Evolutionary conservation across 1,284 basidiomycete genomes (phyloP).

Genomic region (Neonothopanus nambi): DNA sequence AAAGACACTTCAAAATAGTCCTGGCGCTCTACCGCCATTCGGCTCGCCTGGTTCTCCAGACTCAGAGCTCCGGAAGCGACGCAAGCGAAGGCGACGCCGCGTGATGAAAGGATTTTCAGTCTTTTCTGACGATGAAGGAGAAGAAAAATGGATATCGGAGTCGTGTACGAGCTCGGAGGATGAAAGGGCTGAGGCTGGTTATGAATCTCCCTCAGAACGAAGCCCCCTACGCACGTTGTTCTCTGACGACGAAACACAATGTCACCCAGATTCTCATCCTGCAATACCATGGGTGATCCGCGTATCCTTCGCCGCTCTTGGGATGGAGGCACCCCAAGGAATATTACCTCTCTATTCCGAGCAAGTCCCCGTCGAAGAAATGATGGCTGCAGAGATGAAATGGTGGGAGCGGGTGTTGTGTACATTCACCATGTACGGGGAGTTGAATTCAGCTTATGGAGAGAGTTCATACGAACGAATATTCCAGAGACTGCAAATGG

Average conservation of each 20-base stretch:
- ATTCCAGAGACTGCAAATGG: slow-evolving; percentile 40
- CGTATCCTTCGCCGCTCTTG: not conserved
- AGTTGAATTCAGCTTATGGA: slow-evolving; percentile 31
- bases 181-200: not conserved
- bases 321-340: not conserved
- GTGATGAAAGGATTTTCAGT: not conserved
- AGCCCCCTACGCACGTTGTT: not conserved
- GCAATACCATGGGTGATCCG: not conserved
- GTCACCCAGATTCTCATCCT: not conserved
- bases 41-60: not conserved
- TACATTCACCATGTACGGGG: slow-evolving; percentile 54
- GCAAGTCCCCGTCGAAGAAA: slow-evolving; percentile 33
- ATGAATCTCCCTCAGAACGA: not conserved
- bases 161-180: slow-evolving; percentile 1
- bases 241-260: not conserved
- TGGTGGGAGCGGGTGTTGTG: slow-evolving; percentile 43
- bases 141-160: slow-evolving; percentile 6
- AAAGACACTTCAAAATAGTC: not conserved
- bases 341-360: slow-evolving; percentile 5
- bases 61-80: not conserved
- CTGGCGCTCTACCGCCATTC: not conserved
- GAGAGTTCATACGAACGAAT: slow-evolving; percentile 40
- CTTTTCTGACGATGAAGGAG: slow-evolving; percentile 3
- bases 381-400: slow-evolving; percentile 30
- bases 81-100: not conserved